Conservation (phyloP, 306 rosid genomes). For the Lithocarpus polystachyus region DNA sequence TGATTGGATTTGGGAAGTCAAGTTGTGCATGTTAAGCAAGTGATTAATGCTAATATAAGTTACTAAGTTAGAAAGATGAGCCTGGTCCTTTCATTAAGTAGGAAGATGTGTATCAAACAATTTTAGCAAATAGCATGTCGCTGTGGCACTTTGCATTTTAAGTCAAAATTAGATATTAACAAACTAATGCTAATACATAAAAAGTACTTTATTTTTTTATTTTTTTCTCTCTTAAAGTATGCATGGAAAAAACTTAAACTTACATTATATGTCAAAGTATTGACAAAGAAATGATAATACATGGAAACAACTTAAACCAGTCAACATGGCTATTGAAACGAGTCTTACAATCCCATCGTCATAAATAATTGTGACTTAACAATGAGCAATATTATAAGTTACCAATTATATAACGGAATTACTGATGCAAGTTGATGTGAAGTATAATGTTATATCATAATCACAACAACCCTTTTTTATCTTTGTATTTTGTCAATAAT, state of each 20-base stretch:
- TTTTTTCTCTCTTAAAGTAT: neutral
- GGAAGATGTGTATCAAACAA: neutral
- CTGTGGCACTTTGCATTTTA: no score
- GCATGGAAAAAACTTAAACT: no score
- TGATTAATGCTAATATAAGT: neutral
- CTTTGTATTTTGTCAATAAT: no score
- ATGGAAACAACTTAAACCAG: neutral
- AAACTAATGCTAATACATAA: neutral
- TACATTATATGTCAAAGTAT: no score
- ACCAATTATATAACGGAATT: no score
- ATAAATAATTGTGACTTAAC: neutral
- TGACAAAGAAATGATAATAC: neutral
- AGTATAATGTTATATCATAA: no score
- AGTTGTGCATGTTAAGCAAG: neutral
- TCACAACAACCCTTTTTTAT: no score
- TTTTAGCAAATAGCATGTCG: no score
- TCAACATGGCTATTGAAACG: neutral
- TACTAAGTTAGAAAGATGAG: neutral
- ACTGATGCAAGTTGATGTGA: no score
- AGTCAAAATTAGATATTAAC: neutral
- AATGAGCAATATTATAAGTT: neutral
- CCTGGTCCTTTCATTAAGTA: neutral
- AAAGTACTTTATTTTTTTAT: fast-evolving
- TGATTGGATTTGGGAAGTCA: neutral
- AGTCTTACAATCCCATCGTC: neutral